Base-by-base conservation (phyloP, 192 early-diverging fungal genomes). In the Coemansia umbellata region DNA sequence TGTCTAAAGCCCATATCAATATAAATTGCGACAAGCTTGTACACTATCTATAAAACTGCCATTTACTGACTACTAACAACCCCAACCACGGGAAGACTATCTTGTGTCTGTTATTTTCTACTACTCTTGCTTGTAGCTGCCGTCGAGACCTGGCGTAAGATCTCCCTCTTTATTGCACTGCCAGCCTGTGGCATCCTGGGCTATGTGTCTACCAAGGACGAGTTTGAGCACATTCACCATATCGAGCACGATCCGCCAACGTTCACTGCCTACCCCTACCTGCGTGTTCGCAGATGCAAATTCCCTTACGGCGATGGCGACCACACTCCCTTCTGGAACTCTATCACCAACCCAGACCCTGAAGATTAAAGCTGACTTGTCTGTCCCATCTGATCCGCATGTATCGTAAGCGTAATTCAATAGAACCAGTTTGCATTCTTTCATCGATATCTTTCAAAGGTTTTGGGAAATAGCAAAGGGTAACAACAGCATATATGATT, bases 261-360 rank as follows among this genome's bases (percentile, higher is more conserved):
- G 50, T 75, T 69, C 30, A 53, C 55, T 15, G 66, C 44, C 31
- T 75, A 64, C 57, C 66, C 73, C 30, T 75, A 75, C 19, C 48
- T 75, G 8, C 65, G 54, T 42, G 63, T 75, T 19, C 65, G 73
- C 65, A 69, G 44, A 48, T 49, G 61, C 56, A 69, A 75, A 44
- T 64, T 75, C 53, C 73, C 73, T n/a, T 75, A 65, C 18, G 73
- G 73, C 41, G 73, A 75, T 31, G 73, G 73, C 17, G 60, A 69
- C 31, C 73, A 75, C 51, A 75, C 73, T 37, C 64, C 47, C 18
- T 75, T 75, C 61, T 69, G 58, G 66, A 75, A 75, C 49, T 57
- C 73, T n/a, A 53, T 75, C 18, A 56, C 45, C 50, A 75, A 75
- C 56, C 73, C 73, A 24, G 73, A 75, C 18, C 73, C 73, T 52